phyloP scores from a whole-genome alignment of 768 basidiomycete species.

The Pluteus cervinus region DNA sequence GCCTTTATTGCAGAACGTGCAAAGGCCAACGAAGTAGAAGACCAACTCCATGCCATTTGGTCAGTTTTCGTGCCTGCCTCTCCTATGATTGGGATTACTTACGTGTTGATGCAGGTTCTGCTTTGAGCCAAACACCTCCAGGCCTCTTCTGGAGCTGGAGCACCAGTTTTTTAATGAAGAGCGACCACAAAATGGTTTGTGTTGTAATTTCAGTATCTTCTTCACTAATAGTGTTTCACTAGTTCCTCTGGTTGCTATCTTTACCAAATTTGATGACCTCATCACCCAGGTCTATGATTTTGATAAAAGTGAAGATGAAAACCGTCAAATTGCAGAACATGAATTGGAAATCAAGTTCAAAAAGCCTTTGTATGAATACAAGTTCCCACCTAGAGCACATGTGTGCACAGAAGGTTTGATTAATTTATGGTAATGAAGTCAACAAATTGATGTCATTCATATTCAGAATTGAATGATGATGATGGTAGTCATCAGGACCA shows the following conservation, averaged over 20 bases:
- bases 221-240: not conserved
- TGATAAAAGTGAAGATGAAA: slow-evolving; percentile 5
- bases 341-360: too few species aligned
- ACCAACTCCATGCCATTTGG: slow-evolving; percentile 35
- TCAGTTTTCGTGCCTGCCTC: slow-evolving; percentile 9
- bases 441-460: slow-evolving; percentile 2
- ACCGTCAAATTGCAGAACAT: too few species aligned
- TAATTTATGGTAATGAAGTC: too few species aligned
- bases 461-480: slow-evolving; percentile 14
- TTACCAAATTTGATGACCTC: slow-evolving; percentile 31
- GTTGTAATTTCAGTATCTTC: not conserved
- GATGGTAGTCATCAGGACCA: slow-evolving; percentile 4
- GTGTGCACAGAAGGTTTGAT: too few species aligned
- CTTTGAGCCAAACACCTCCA: slow-evolving; percentile 19
- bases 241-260: slow-evolving; percentile 34
- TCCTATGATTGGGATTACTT: not conserved
- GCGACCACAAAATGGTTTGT: slow-evolving; percentile 16
- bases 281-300: slow-evolving; percentile 13
- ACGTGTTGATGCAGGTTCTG: slow-evolving; percentile 28
- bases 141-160: slow-evolving; percentile 22
- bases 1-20: slow-evolving; percentile 24
- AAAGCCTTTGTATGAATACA: slow-evolving; percentile 10
- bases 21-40: slow-evolving; percentile 7
- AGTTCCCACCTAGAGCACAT: too few species aligned
- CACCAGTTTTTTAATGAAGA: slow-evolving; percentile 22